Base-by-base conservation (phyloP, 129 eudicot species). In the Dittrichia graveolens region DNA sequence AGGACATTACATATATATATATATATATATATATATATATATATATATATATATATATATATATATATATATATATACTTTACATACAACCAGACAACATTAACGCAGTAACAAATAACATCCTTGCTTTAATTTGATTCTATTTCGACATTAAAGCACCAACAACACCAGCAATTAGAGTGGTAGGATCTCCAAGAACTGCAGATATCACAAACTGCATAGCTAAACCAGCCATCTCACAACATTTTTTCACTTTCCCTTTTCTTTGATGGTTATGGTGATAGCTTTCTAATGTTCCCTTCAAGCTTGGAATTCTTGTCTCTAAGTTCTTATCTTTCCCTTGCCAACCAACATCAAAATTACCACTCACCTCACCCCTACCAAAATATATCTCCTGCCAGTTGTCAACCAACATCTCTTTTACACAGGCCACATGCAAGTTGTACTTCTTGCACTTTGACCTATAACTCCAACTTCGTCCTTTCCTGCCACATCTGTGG, bases 391-490 rank as follows among this genome's bases (percentile, higher is more conserved):
- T 69, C 42, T 78, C 86, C 61, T 87, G 83, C 85, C 85, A 86
- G 72, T 75, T 84, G 69, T 87, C 93, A 67, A 84, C 79, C 61
- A 87, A 72, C 89, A 87, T 79, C 73, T 87, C 83, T 59, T 87
- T 87, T 58, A 82, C 89, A 63, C 93, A 87, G 0, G 87, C 81
- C 70, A 87, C 93, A 59, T 87, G 93, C 12, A 87, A 67, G 69
- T 84, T 84, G 73, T 82, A 82, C 81, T 78, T 82, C 77, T 84
- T 84, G 83, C 86, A 77, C 16, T 56, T 57, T 3, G 93, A 79
- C 75, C 89, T 70, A 73, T 87, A 87, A 71, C 84, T 73, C 89
- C 89, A 84, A 47, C 93, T 83, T 3, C 72, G 65, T 55, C 93
- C 89, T 66, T 87, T 87, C 53, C 84, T 72, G 59, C 93, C 89